A percentile compares a stretch with the other conserved stretches of the same genome.
Evolutionary conservation across 1,284 basidiomycete genomes (phyloP).

Genomic region (Gymnopus androsaceus): DNA sequence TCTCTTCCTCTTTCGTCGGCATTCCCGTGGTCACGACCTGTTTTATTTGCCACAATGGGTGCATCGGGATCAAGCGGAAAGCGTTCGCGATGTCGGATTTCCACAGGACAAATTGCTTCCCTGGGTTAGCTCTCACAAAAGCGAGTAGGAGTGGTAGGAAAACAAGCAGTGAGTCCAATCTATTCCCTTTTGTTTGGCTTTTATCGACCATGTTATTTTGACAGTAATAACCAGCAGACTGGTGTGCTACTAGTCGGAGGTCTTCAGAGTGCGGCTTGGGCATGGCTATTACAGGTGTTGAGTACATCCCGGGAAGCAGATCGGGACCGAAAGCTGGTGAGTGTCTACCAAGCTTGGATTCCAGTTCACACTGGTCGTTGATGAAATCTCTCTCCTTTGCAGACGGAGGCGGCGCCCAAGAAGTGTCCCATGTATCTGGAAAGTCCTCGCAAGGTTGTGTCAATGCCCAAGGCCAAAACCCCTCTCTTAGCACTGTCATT

Average conservation of each 20-base stretch:
- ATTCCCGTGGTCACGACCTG: slow-evolving; percentile 36
- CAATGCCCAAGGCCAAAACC: slow-evolving; percentile 42
- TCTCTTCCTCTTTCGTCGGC: slow-evolving; percentile 5
- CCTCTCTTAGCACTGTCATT: slow-evolving; percentile 26
- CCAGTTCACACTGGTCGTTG: slow-evolving; percentile 27
- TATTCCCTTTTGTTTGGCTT: slow-evolving; percentile 14
- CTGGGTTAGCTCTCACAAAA: slow-evolving; percentile 2
- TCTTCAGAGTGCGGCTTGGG: slow-evolving; percentile 37
- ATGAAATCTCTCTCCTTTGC: slow-evolving; percentile 25
- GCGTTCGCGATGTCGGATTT: slow-evolving; percentile 35
- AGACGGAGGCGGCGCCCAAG: slow-evolving; percentile 7
- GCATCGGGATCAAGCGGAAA: slow-evolving; percentile 37
- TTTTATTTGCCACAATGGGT: slow-evolving; percentile 44
- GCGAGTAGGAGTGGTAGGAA: slow-evolving; percentile 14
- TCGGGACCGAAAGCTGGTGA: slow-evolving; percentile 35
- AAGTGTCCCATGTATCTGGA: slow-evolving; percentile 23
- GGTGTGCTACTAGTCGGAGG: slow-evolving; percentile 38
- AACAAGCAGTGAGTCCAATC: slow-evolving; percentile 15
- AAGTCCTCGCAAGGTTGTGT: slow-evolving; percentile 10
- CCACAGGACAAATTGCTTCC: slow-evolving; percentile 21
- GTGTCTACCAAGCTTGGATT: slow-evolving; percentile 30
- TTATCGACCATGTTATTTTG: slow-evolving; percentile 35
- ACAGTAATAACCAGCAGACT: slow-evolving; percentile 32
- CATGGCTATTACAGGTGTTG: slow-evolving; percentile 38
- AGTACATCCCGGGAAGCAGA: too few relatives aligned